phyloP scores from a whole-genome alignment of 164 flowering plant genomes.

The Annona squamosa region DNA sequence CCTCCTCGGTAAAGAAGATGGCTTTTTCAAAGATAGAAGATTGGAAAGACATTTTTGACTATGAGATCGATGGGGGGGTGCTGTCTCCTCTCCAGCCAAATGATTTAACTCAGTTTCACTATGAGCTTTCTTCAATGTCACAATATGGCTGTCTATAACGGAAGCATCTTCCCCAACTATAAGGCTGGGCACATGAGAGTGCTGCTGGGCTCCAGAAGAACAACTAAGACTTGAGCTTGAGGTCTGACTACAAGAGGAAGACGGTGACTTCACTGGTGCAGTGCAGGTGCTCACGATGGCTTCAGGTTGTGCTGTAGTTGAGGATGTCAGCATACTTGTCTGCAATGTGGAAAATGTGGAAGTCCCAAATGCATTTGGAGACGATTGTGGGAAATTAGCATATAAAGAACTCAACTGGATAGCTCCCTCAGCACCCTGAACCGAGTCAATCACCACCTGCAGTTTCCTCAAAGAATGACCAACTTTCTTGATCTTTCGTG shows the following conservation, averaged over 20 bases:
- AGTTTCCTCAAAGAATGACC: slow-evolving; percentile 73
- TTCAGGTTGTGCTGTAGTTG: slow-evolving; percentile 23
- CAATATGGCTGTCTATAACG: slow-evolving; percentile 25
- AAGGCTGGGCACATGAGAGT: slow-evolving; percentile 11
- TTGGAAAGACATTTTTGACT: slow-evolving; percentile 37
- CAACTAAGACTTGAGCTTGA: slow-evolving; percentile 51
- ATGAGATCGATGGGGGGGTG: slow-evolving; percentile 39
- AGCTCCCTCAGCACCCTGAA: slow-evolving; percentile 61
- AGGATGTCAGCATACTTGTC: slow-evolving; percentile 12
- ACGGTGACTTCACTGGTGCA: slow-evolving; percentile 38
- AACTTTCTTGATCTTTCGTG: slow-evolving; percentile 83
- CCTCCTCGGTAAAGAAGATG: slow-evolving; percentile 26
- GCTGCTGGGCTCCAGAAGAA: slow-evolving; percentile 36
- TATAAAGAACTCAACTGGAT: slow-evolving; percentile 59
- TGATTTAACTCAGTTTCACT: slow-evolving; percentile 42
- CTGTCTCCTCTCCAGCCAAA: slow-evolving; percentile 28
- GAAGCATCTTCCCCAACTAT: slow-evolving; percentile 22
- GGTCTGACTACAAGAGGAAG: slow-evolving; percentile 60
- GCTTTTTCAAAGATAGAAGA: slow-evolving; percentile 21
- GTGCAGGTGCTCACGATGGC: slow-evolving; percentile 19
- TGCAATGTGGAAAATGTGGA: slow-evolving; percentile 24
- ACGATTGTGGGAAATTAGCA: slow-evolving; percentile 55
- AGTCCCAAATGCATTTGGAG: slow-evolving; percentile 37
- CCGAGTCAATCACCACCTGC: slow-evolving; percentile 75
- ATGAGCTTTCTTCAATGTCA: slow-evolving; percentile 35